Base-by-base conservation (phyloP, 495 filamentous ascomycete genomes). In the Aspergillus avenaceus region DNA sequence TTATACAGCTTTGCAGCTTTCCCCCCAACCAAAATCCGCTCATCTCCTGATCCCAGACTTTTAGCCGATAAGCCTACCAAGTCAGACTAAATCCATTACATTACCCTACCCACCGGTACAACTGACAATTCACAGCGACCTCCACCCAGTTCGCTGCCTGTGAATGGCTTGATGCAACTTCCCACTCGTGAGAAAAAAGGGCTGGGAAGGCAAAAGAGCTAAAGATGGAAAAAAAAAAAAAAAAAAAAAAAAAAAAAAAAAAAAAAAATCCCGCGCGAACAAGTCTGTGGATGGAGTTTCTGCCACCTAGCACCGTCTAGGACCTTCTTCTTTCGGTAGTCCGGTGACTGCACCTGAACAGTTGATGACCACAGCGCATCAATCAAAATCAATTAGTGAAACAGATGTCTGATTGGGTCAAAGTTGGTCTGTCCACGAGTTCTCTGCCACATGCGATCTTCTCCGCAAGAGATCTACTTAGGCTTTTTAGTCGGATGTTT, bases 331-430 rank as follows among this genome's bases (percentile, higher is more conserved):
- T 45, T 43, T 27, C 24, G 49, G 32, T 26, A 25, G 32, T 4
- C 49, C 49, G 49, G 49, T 52, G 49, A 52, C 49, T 43, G 38
- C n/a, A n/a, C n/a, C n/a, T n/a, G n/a, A n/a, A 42, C 26, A 36
- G 19, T 13, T 43, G n/a, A 36, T 38, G 49, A 24, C 32, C 40
- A 28, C 41, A 27, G 19, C 29, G 42, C 42, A 29, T 28, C 42
- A 26, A 21, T 27, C 42, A 21, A 27, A n/a, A n/a, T n/a, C n/a
- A n/a, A n/a, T n/a, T n/a, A n/a, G n/a, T n/a, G n/a, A n/a, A n/a
- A 19, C 21, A 18, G 34, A 38, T 9, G 34, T 9, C 21, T 18
- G 34, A 38, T 18, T 8, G 34, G 34, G 16, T 38, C 34, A 19
- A 18, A 13, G 6, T 34, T 34, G 31, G 12, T n/a, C 31, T 16